These are phyloP conservation scores for Paramecium octaurelia DNA, from an alignment of 73 alveolate species.

Conservation along the genomic window DNA sequence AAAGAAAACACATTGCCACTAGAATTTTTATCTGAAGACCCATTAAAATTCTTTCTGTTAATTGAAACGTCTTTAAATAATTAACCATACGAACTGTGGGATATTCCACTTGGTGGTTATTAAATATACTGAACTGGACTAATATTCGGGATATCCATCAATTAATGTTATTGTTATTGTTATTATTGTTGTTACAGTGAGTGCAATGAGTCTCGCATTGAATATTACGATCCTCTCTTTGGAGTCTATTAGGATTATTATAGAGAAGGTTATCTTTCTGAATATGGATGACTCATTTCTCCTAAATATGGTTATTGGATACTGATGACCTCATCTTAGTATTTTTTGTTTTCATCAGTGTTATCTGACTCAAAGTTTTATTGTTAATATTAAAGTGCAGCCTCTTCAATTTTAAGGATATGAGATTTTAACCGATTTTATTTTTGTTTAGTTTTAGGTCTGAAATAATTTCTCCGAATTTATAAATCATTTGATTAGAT, in stretches of 20 bases:
- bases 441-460: not conserved
- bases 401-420: not conserved
- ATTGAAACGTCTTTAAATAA: slow-evolving; percentile 16
- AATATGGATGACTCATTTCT: not conserved
- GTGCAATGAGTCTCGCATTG: not conserved
- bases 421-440: not conserved
- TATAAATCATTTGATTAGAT: not conserved
- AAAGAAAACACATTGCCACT: slow-evolving; percentile 43
- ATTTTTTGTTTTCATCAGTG: not conserved
- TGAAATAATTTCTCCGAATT: not conserved
- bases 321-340: not conserved
- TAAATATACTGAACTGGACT: slow-evolving; percentile 19
- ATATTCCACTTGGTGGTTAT: slow-evolving; percentile 25
- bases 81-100: slow-evolving; percentile 18
- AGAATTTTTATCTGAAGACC: not conserved
- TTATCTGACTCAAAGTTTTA: not conserved
- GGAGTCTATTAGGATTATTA: not conserved
- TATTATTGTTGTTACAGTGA: not conserved
- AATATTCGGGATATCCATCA: slow-evolving; percentile 13
- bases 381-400: not conserved
- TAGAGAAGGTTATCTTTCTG: not conserved
- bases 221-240: not conserved
- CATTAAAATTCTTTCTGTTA: not conserved
- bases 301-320: not conserved
- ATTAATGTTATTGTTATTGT: not conserved